Base-by-base conservation (phyloP, 805 yeast species). In the Candida krabiensis region DNA sequence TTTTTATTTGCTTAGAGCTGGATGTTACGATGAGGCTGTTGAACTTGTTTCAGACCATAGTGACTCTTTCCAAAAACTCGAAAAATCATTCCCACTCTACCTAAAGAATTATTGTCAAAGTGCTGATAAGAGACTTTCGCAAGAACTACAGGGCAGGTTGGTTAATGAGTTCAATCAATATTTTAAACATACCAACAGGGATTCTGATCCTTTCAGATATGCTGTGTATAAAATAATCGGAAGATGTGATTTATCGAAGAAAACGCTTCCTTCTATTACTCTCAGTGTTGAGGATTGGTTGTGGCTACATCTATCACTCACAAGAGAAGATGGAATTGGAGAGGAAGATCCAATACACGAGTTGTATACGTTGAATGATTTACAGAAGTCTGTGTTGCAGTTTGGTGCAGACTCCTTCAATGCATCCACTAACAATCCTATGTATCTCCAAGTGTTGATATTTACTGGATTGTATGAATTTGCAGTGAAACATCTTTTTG, bases 221-320 rank as follows among this genome's bases (percentile, higher is more conserved):
- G 93, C 96, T 0, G 83, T 89, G 5, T 93, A 87, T 67, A 91
- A 93, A 63, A 73, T 93, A 18, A 75, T 91, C 41, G 98, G 98
- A n/a, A 83, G 93, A 60, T 88, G 96, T 61, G 82, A 81, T 65
- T 56, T 83, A 55, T 69, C 84, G 33, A 71, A 81, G 61, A 79
- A 80, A 61, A 67, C 76, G 46, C 66, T 90, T 51, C 79, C 95
- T 25, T 60, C 80, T n/a, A 68, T 76, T 26, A 77, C 91, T 21
- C 64, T 80, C 25, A 86, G 95, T 41, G 77, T 90, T 33, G 98
- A 91, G 61, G 98, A 91, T 64, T 91, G 98, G 98, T 61, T 91
- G 34, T 91, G 99, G 99, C 78, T 86, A 57, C 97, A 93, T 62
- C 71, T 93, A 40, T 73, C 80, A 62, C 70, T 91, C 19, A 78